A percentile compares a stretch with the other conserved stretches of the same genome.
Conservation (phyloP, 1,284 basidiomycete species). For the Veloboletus limbatus region DNA sequence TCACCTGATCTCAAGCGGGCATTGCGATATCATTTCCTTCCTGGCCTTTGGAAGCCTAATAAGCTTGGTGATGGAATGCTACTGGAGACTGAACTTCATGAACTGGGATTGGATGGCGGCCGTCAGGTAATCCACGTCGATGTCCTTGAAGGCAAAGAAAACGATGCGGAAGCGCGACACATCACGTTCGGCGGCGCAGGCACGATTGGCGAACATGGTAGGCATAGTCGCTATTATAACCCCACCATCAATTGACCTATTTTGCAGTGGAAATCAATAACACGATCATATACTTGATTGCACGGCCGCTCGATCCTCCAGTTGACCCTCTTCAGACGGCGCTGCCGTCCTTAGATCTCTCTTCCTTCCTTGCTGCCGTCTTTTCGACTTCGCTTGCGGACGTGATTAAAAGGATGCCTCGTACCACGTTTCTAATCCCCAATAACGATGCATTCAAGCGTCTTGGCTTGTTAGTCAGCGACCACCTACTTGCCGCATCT, state of each 20-base stretch:
- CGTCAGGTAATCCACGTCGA: conserved; percentile 76
- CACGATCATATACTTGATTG: conserved; percentile 87
- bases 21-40: conserved; percentile 85
- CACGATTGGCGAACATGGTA: conserved; percentile 75
- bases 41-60: conserved; percentile 66
- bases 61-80: conserved; percentile 75
- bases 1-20: conserved; percentile 63
- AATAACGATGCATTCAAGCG: conserved; percentile 85
- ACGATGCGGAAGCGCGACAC: conserved; percentile 46
- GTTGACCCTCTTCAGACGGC: conserved; percentile 80
- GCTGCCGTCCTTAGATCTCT: conserved; percentile 79
- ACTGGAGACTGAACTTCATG: conserved; percentile 74
- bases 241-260: conserved; percentile 10
- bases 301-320: conserved; percentile 80
- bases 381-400: conserved; percentile 83
- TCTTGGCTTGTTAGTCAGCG: conserved; percentile 82
- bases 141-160: conserved; percentile 50
- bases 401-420: conserved; percentile 62
- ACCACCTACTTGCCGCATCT: conserved; percentile 76
- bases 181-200: conserved; percentile 85
- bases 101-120: conserved; percentile 61
- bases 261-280: conserved; percentile 67
- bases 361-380: conserved; percentile 86
- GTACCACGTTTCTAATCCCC: conserved; percentile 85
- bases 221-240: conserved; percentile 27